A percentile compares a stretch with the other conserved stretches of the same genome.
phyloP scores from a whole-genome alignment of 169 alveolate species.

The Cryptosporidium muris region DNA sequence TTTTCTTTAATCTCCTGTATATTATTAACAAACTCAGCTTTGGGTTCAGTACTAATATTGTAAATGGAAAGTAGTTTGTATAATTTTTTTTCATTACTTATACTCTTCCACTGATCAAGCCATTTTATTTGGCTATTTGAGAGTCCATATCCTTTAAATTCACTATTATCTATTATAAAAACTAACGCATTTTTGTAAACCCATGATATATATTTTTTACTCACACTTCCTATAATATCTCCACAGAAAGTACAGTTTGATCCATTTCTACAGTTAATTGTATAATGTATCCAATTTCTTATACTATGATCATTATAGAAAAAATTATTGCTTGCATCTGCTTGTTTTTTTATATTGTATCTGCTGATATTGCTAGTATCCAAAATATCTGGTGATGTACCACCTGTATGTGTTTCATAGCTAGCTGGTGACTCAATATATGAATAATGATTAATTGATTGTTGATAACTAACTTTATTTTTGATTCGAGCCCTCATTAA shows the following conservation, averaged over 20 bases:
- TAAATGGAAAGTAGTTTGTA: conserved; percentile 10
- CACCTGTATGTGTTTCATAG: conserved; percentile 16
- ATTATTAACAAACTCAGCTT: not conserved
- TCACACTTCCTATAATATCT: not conserved
- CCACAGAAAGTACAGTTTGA: conserved; percentile 36
- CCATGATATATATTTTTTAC: conserved; percentile 27
- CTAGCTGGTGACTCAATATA: conserved; percentile 60
- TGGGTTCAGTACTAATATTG: conserved; percentile 34
- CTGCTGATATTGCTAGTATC: conserved; percentile 6
- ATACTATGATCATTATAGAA: not conserved
- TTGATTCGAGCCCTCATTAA: conserved; percentile 46
- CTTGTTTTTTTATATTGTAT: not conserved
- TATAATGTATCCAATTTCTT: conserved; percentile 20
- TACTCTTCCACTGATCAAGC: conserved; percentile 70
- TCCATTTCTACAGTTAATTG: conserved; percentile 60
- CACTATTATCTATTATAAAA: conserved; percentile 49
- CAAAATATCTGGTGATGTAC: conserved; percentile 23
- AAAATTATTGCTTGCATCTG: not conserved
- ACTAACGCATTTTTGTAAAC: conserved; percentile 58
- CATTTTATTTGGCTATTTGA: conserved; percentile 48
- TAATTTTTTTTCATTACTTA: conserved; percentile 41
- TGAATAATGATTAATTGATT: conserved; percentile 12
- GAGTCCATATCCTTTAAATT: conserved; percentile 1
- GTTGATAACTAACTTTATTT: conserved; percentile 8
- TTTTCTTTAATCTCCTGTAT: not conserved